These are phyloP conservation scores for Pseudogymnoascus sp. DNA, from an alignment of 2,329 filamentous ascomycete genomes.

Conservation along the genomic window DNA sequence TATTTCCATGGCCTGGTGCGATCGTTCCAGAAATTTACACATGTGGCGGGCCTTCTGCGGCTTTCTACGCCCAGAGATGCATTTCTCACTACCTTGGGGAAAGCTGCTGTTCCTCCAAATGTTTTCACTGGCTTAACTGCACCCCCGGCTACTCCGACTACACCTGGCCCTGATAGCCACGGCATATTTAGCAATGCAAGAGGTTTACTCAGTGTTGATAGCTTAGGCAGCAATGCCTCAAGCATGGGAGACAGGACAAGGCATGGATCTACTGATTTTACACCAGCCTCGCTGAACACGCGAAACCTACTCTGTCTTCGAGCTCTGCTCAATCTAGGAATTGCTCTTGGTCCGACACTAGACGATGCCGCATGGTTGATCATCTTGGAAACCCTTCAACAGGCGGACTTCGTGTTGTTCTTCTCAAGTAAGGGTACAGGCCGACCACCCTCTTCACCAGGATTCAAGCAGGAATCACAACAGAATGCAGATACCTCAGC, in stretches of 20 bases:
- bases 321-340: conserved; percentile 89
- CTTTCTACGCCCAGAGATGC: conserved; percentile 84
- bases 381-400: conserved; percentile 81
- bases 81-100: conserved; percentile 87
- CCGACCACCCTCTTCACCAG: conserved; percentile 42
- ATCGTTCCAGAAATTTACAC: conserved; percentile 89
- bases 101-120: conserved; percentile 84
- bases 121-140: conserved; percentile 54
- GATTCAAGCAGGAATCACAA: conserved; percentile 39
- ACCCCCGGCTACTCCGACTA: conserved; percentile 35
- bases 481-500: conserved; percentile 26
- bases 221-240: conserved; percentile 51
- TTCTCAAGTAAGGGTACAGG: conserved; percentile 44
- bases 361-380: conserved; percentile 75
- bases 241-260: conserved; percentile 51
- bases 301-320: conserved; percentile 84
- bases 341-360: conserved; percentile 83
- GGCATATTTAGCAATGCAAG: conserved; percentile 65
- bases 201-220: conserved; percentile 67
- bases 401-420: conserved; percentile 81
- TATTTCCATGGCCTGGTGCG: conserved; percentile 90
- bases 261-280: conserved; percentile 50
- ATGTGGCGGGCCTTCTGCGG: conserved; percentile 83
- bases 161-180: conserved; percentile 42
- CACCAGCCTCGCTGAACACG: conserved; percentile 59